phyloP scores from a whole-genome alignment of 2,329 filamentous ascomycete species.

The Parafenestella ontariensis region DNA sequence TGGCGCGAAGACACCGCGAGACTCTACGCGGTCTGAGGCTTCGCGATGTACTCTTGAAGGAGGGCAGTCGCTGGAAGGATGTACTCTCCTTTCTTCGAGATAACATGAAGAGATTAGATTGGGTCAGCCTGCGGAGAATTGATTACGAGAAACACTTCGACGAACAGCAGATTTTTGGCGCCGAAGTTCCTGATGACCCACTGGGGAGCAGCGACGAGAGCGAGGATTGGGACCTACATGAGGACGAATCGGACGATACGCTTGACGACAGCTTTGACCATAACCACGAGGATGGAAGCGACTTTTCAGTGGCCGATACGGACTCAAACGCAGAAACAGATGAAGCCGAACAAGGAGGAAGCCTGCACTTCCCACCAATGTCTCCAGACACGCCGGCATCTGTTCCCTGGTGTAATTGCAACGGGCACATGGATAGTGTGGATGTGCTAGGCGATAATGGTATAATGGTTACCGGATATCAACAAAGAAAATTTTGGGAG shows the following conservation, averaged over 20 bases:
- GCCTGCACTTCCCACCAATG: slow-evolving; percentile 55
- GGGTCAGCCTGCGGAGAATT: slow-evolving; percentile 68
- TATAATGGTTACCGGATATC: slow-evolving; percentile 52
- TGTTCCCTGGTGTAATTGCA: slow-evolving; percentile 56
- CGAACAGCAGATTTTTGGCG: slow-evolving; percentile 53
- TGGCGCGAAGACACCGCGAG: slow-evolving; percentile 63
- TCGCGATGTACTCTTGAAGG: slow-evolving; percentile 66
- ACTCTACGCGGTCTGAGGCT: slow-evolving; percentile 66
- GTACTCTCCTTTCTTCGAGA: slow-evolving; percentile 64
- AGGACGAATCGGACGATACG: slow-evolving; percentile 34
- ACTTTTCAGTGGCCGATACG: slow-evolving; percentile 42
- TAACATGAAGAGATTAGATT: slow-evolving; percentile 65
- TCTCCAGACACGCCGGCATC: slow-evolving; percentile 56
- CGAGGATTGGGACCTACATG: slow-evolving; percentile 46
- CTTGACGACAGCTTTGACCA: slow-evolving; percentile 33
- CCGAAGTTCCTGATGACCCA: slow-evolving; percentile 58
- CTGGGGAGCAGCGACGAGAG: slow-evolving; percentile 51
- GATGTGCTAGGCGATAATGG: slow-evolving; percentile 60
- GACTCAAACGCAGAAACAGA: slow-evolving; percentile 46
- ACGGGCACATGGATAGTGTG: slow-evolving; percentile 49
- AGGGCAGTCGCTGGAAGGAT: slow-evolving; percentile 67
- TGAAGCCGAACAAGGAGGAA: slow-evolving; percentile 48
- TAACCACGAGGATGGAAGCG: slow-evolving; percentile 43
- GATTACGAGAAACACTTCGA: slow-evolving; percentile 66
- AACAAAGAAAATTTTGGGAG: slow-evolving; percentile 63